These are phyloP conservation scores for Gamsiella multidivaricata DNA, from an alignment of 192 early-diverging fungal genomes.

Conservation along the genomic window DNA sequence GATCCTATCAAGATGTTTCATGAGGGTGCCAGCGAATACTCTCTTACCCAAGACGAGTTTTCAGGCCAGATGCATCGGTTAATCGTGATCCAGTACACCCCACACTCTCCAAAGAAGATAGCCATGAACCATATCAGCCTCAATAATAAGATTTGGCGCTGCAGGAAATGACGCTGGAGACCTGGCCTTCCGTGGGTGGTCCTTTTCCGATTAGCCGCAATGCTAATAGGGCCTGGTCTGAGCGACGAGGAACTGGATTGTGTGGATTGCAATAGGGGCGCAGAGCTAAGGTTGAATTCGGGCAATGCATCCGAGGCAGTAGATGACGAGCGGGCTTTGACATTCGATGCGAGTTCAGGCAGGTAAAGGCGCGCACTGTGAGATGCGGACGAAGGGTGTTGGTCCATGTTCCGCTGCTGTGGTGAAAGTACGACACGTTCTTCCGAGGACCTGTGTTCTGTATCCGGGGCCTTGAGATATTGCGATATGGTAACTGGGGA, in stretches of 20 bases:
- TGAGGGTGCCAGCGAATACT: too few species aligned
- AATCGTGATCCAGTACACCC: slow-evolving; percentile 30
- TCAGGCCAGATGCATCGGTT: slow-evolving; percentile 37
- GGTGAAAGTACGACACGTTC: too few species aligned
- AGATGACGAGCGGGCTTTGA: slow-evolving; percentile 2
- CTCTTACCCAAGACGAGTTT: slow-evolving; percentile 26
- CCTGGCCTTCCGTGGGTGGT: too few species aligned
- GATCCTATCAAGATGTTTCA: too few species aligned
- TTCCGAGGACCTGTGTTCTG: too few species aligned
- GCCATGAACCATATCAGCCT: slow-evolving; percentile 12
- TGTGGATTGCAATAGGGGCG: too few species aligned
- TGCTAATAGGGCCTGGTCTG: slow-evolving; percentile 19
- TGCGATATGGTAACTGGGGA: too few species aligned
- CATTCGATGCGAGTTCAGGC: background rate
- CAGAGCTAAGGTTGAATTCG: background rate
- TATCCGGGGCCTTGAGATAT: too few species aligned
- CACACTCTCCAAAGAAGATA: slow-evolving; percentile 16
- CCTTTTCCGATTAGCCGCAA: too few species aligned
- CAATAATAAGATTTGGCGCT: background rate
- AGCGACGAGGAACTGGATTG: slow-evolving; percentile 1
- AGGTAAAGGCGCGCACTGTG: background rate
- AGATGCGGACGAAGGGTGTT: too few species aligned
- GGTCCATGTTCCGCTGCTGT: too few species aligned
- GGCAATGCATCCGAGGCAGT: background rate
- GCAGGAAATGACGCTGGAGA: too few species aligned